Conservation (phyloP, 2,329 filamentous ascomycete genomes). For the Talaromyces sp. region DNA sequence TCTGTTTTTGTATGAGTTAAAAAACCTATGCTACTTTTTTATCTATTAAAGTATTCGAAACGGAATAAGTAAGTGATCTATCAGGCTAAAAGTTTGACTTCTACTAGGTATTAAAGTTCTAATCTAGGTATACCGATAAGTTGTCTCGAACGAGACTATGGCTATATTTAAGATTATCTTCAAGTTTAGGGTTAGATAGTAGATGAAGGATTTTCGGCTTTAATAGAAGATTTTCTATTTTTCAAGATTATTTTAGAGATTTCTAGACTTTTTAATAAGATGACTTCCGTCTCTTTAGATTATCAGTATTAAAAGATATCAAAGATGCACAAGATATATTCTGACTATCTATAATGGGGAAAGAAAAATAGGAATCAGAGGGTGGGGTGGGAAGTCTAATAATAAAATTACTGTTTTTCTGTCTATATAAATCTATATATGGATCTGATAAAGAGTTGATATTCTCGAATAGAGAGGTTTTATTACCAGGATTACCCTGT, state of each 20-base stretch:
- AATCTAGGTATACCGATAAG: not conserved
- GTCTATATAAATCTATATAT: too few species aligned
- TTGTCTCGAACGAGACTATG: not conserved
- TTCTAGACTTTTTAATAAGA: not conserved
- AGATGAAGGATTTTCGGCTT: not conserved
- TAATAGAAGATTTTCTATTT: not conserved
- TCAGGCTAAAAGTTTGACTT: not conserved
- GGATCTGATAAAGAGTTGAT: too few species aligned
- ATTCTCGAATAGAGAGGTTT: too few species aligned
- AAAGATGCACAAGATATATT: too few species aligned
- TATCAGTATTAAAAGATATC: too few species aligned
- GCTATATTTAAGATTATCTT: not conserved
- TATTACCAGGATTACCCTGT: too few species aligned
- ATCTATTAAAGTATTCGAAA: not conserved
- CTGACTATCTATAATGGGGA: too few species aligned
- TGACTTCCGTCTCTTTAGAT: too few species aligned
- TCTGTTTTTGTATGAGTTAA: not conserved
- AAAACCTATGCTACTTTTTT: not conserved
- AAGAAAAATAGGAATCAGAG: too few species aligned
- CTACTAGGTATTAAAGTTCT: not conserved
- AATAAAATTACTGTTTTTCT: too few species aligned
- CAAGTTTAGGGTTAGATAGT: not conserved
- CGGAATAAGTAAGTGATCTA: not conserved
- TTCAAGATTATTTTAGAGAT: not conserved
- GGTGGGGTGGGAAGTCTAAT: too few species aligned